Evolutionary conservation across 371 early-diverging fungal species (phyloP), one percentile per base, ranked within the genome.

Genomic region (Zychaea mexicana): DNA sequence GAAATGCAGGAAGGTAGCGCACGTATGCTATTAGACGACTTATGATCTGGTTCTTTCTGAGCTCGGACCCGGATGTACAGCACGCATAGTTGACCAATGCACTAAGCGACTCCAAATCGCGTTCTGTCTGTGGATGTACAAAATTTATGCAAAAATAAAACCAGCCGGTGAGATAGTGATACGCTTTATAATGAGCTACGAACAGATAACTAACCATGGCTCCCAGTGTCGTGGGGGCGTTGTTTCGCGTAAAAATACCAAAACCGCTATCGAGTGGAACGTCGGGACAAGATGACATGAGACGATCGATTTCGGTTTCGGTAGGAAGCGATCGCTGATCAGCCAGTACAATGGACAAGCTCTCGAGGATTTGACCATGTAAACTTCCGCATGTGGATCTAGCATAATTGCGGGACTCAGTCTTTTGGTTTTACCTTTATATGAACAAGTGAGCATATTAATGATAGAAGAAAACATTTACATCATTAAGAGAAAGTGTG

Each of bases 321-420:
- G 72, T 64, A 5, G 77, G 66, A 47, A 70, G 72, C n/a, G 80
- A 69, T 60, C 68, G 66, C 1, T 72, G 68, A 52, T 78, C 77
- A 15, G 85, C 82, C 28, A 87, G 74, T 15, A 80, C 80, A 54
- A 72, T 71, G 28, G 86, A 84, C 17, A 87, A 71, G 65, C 85
- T 81, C 62, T 78, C 70, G 26, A 87, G 74, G 62, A 87, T 87
- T 53, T 79, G 84, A 57, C 85, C 82, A 64, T 87, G 88, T 63
- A 87, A 70, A 61, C 57, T 52, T 19, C 32, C 24, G 30, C 36
- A 49, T 49, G 49, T 46, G 6, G 19, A 49, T 24, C 49, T 49
- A 49, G 4, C 13, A 15, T 12, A 42, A 42, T n/a, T n/a, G n/a
- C n/a, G n/a, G n/a, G n/a, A n/a, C n/a, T n/a, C n/a, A n/a, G 38